Evolutionary conservation across 805 yeast species (phyloP), one percentile per base, ranked within the genome.

Genomic region (Candida palmyrensis): DNA sequence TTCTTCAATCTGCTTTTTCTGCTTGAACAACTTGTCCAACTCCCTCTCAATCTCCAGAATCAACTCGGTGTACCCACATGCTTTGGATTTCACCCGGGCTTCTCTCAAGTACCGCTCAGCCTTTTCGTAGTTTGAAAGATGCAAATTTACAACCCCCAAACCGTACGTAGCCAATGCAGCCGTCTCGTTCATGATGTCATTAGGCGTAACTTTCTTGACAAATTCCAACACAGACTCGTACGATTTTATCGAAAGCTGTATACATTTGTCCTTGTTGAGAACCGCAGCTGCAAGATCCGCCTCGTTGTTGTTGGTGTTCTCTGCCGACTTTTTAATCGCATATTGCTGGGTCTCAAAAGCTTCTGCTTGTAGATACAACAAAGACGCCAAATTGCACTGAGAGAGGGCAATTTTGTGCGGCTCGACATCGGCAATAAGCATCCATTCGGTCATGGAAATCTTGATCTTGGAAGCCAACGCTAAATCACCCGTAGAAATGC

Each of bases 101-200:
- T 83, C 88, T 5, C 79, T 62, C 29, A 89, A 61, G 18, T 73
- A 59, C 26, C 76, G 64, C 42, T 73, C 76, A 0, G 95, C 88
- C 35, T 68, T 58, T 2, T 65, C 69, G 36, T 73, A 64, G 8
- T 78, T 59, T 1, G 79, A 73, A 29, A 65, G 49, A 45, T 84
- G 85, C n/a, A 81, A 57, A 27, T 74, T 69, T 8, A 86, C 69
- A 4, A 88, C 94, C 2, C 96, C 97, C 25, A 85, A 64, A 0
- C 96, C 94, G 50, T 83, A 89, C 0, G 87, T 77, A 0, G 95
- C 77, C 51, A 89, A 65, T 0, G 94, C 92, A 26, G 82, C 77
- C 1, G 83, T 76, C 41, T 83, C 86, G 20, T 74, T 70, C 9
- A 82, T 57, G 5, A 34, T 26, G n/a, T 26, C 37, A 28, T 51